These are phyloP conservation scores for Ustilago curta DNA, from an alignment of 1,284 basidiomycete species.

Conservation along the genomic window DNA sequence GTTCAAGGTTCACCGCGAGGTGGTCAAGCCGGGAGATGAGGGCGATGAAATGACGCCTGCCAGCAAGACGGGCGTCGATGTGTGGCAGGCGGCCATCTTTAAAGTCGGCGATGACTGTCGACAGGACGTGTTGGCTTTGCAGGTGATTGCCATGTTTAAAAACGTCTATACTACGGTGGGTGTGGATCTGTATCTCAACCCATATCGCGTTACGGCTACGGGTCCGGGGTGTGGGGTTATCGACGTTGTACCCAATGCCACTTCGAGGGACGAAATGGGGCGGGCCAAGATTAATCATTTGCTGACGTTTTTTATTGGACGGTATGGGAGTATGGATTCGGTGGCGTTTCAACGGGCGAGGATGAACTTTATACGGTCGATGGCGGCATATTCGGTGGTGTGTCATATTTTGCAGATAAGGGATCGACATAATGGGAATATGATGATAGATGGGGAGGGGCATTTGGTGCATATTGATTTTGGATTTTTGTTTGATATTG, in stretches of 20 bases:
- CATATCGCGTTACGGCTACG: conserved; percentile 97
- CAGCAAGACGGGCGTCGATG: conserved; percentile 71
- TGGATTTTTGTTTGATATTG: conserved; percentile 98
- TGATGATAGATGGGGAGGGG: conserved; percentile 97
- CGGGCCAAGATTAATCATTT: conserved; percentile 97
- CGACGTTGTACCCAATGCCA: conserved; percentile 97
- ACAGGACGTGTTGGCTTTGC: conserved; percentile 95
- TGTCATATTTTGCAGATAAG: conserved; percentile 98
- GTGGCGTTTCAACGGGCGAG: conserved; percentile 92
- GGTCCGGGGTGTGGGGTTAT: conserved; percentile 98
- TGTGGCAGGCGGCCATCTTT: conserved; percentile 99
- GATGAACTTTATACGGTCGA: conserved; percentile 96
- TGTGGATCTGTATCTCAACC: conserved; percentile 90
- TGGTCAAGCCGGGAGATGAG: conserved; percentile 70
- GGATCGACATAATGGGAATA: conserved; percentile 97
- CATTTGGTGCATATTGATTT: conserved; percentile 98
- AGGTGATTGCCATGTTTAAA: conserved; percentile 99
- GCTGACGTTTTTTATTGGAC: conserved; percentile 91
- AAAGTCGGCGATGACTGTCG: conserved; percentile 99
- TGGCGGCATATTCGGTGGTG: conserved; percentile 99
- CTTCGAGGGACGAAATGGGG: conserved; percentile 99
- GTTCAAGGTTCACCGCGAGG: conserved; percentile 81
- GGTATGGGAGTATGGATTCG: conserved; percentile 90
- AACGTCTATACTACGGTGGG: conserved; percentile 91
- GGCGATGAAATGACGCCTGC: conserved; percentile 47